Evolutionary conservation across 345 rosid species (phyloP).

Genomic region (Garcia nutans): DNA sequence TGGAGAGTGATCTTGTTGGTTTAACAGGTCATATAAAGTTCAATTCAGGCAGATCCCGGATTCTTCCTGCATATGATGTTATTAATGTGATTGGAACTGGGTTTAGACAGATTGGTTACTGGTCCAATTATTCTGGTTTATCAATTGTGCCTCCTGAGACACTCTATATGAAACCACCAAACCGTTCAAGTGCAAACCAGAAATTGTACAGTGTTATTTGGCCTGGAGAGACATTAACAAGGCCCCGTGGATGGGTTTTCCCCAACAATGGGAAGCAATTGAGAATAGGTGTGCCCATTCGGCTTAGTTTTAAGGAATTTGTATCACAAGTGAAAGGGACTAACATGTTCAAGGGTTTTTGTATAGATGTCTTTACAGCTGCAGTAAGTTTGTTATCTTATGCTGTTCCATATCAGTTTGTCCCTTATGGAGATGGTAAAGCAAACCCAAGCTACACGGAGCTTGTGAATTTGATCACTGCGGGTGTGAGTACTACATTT

Average conservation of each 20-base stretch:
- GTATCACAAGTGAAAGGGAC: slow-evolving; percentile 66
- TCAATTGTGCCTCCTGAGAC: slow-evolving; percentile 64
- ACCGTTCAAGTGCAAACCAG: slow-evolving; percentile 57
- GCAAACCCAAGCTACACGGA: slow-evolving; percentile 79
- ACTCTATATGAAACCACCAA: slow-evolving; percentile 53
- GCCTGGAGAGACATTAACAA: slow-evolving; percentile 80
- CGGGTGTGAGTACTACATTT: slow-evolving; percentile 65
- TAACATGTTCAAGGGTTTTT: slow-evolving; percentile 73
- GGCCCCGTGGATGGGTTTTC: slow-evolving; percentile 96
- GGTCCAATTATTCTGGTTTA: slow-evolving; percentile 91
- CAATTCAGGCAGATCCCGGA: slow-evolving; percentile 49
- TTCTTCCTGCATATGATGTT: slow-evolving; percentile 72
- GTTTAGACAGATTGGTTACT: slow-evolving; percentile 70
- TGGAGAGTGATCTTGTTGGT: slow-evolving; percentile 61
- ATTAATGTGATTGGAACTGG: slow-evolving; percentile 88
- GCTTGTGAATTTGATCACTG: slow-evolving; percentile 60
- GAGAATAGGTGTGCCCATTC: slow-evolving; percentile 77
- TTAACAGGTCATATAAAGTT: slow-evolving; percentile 77
- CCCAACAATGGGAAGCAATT: slow-evolving; percentile 83
- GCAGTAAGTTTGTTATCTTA: slow-evolving; percentile 81
- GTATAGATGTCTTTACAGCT: slow-evolving; percentile 84
- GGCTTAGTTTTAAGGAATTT: slow-evolving; percentile 71
- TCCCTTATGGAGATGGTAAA: slow-evolving; percentile 70
- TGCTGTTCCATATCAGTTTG: slow-evolving; percentile 68
- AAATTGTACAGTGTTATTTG: slow-evolving; percentile 65